phyloP scores from a whole-genome alignment of 2,329 filamentous ascomycete species.

The Aspergillus aculeatus region DNA sequence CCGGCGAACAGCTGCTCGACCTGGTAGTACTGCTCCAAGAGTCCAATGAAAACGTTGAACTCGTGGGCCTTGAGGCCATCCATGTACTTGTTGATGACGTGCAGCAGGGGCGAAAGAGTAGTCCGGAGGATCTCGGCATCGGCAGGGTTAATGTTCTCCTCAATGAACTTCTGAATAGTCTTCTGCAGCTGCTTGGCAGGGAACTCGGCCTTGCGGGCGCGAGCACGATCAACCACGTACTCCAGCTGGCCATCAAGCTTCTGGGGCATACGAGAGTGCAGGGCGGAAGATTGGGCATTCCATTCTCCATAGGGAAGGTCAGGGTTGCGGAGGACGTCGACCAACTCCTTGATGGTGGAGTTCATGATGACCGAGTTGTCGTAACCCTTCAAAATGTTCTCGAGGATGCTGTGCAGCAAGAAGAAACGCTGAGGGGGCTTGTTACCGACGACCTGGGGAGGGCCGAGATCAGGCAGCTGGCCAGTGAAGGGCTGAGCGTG shows the following conservation, averaged over 20 bases:
- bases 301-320: conserved; percentile 96
- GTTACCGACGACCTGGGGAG: conserved; percentile 80
- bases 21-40: conserved; percentile 78
- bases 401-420: conserved; percentile 72
- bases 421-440: conserved; percentile 89
- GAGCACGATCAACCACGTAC: conserved; percentile 81
- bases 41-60: conserved; percentile 72
- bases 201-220: conserved; percentile 78
- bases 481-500: conserved; percentile 91
- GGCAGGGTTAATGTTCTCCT: conserved; percentile 72
- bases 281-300: conserved; percentile 89
- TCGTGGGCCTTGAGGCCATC: conserved; percentile 92
- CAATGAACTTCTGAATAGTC: conserved; percentile 81
- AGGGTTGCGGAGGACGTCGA: conserved; percentile 84
- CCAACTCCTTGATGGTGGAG: conserved; percentile 77
- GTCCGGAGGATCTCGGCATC: conserved; percentile 73
- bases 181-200: conserved; percentile 84
- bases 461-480: conserved; percentile 81
- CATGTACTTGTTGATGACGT: conserved; percentile 74
- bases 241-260: conserved; percentile 82
- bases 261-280: conserved; percentile 96
- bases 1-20: conserved; percentile 87
- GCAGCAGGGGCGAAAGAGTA: conserved; percentile 71
- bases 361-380: conserved; percentile 98
- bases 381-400: conserved; percentile 87